Evolutionary conservation across 1,284 basidiomycete species (phyloP).

Genomic region (Ganoderma sinense): DNA sequence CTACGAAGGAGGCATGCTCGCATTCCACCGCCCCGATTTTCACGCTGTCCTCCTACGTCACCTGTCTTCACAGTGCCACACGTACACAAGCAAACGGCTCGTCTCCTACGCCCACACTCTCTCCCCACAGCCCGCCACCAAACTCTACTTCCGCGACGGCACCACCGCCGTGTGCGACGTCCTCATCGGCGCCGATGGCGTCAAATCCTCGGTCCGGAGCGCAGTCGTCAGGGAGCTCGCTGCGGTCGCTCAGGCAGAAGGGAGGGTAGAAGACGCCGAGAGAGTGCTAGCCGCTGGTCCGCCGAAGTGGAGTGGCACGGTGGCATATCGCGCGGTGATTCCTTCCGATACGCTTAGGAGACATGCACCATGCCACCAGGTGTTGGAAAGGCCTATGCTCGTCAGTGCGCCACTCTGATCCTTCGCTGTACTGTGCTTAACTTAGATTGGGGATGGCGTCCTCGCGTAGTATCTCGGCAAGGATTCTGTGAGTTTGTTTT

Average conservation of each 20-base stretch:
- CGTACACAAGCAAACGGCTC: constrained; percentile 48
- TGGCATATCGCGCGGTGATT: constrained; percentile 49
- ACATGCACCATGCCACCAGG: constrained; percentile 43
- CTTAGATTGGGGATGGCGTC: background rate
- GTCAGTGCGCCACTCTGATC: constrained; percentile 38
- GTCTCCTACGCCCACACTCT: constrained; percentile 43
- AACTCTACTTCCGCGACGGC: constrained; percentile 53
- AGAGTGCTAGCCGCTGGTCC: constrained; percentile 33
- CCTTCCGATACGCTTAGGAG: constrained; percentile 43
- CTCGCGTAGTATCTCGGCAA: constrained; percentile 50
- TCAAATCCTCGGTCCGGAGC: constrained; percentile 42
- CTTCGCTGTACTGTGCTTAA: background rate
- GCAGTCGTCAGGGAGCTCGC: constrained; percentile 37
- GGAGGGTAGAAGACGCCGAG: constrained; percentile 27
- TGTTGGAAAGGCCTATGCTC: constrained; percentile 42
- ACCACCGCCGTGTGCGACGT: constrained; percentile 51
- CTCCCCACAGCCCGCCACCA: constrained; percentile 11
- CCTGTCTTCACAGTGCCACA: constrained; percentile 41
- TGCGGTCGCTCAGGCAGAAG: constrained; percentile 21
- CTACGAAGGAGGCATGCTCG: constrained; percentile 47
- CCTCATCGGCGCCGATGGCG: constrained; percentile 55
- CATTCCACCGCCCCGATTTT: constrained; percentile 53
- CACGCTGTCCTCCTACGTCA: constrained; percentile 47
- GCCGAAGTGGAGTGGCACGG: constrained; percentile 49
- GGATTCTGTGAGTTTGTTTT: constrained; percentile 41